These are phyloP conservation scores for Cystobasidiaceae sp. DNA, from an alignment of 1,284 basidiomycete species.

Conservation along the genomic window DNA sequence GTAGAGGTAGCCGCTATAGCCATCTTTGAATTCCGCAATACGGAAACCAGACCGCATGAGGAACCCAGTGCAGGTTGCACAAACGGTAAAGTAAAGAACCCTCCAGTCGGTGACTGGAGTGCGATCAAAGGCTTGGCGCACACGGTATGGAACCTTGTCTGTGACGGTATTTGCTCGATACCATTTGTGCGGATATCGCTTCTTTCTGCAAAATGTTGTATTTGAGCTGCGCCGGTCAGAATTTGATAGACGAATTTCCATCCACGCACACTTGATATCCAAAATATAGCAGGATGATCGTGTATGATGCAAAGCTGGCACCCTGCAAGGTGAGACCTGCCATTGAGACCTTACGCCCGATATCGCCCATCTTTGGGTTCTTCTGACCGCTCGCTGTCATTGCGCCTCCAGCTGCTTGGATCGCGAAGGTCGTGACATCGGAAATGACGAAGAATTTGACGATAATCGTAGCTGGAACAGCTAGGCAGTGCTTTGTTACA, in stretches of 20 bases:
- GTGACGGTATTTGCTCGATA: background rate
- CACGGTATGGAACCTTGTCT: background rate
- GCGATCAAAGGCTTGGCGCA: background rate
- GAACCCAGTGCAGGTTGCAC: slow-evolving; percentile 8
- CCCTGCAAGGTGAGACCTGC: slow-evolving; percentile 3
- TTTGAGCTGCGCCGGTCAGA: background rate
- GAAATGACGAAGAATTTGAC: slow-evolving; percentile 26
- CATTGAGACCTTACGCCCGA: slow-evolving; percentile 17
- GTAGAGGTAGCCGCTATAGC: slow-evolving; percentile 16
- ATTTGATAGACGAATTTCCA: background rate
- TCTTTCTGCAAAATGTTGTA: background rate
- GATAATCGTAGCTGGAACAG: slow-evolving; percentile 4
- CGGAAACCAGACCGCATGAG: slow-evolving; percentile 13
- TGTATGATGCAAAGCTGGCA: slow-evolving; percentile 12
- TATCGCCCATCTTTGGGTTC: slow-evolving; percentile 22
- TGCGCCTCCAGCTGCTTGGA: slow-evolving; percentile 17
- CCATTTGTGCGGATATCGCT: slow-evolving; percentile 19
- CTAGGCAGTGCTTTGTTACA: slow-evolving; percentile 23
- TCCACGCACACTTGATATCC: slow-evolving; percentile 3
- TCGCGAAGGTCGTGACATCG: slow-evolving; percentile 9
- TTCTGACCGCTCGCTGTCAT: slow-evolving; percentile 17
- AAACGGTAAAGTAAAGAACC: slow-evolving; percentile 4
- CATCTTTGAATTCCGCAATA: slow-evolving; percentile 17
- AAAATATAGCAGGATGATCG: slow-evolving; percentile 5
- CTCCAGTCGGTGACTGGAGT: slow-evolving; percentile 15